Conservation (phyloP, 345 rosid species). For the Linum trigynum region DNA sequence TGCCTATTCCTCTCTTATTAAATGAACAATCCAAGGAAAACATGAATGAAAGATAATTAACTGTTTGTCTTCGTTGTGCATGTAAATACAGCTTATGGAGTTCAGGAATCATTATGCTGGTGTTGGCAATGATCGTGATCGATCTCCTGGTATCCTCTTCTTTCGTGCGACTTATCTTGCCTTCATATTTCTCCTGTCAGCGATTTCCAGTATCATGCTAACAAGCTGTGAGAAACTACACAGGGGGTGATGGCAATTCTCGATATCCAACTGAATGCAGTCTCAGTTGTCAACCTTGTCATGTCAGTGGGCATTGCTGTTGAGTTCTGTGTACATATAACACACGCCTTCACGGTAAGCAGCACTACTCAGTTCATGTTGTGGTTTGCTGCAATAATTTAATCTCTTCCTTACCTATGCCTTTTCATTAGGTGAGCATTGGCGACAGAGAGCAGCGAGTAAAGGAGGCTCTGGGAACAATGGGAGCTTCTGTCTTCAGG, state of each 20-base stretch:
- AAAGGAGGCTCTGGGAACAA: constrained; percentile 71
- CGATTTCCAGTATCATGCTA: constrained; percentile 4
- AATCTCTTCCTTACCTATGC: neutral
- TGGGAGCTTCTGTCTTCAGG: constrained; percentile 99
- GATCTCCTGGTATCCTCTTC: constrained; percentile 66
- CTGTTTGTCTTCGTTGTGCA: constrained; percentile 9
- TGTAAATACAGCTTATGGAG: constrained; percentile 66
- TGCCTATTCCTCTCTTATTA: neutral
- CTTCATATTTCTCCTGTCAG: neutral
- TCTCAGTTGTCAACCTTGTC: constrained; percentile 89
- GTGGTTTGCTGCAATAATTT: neutral
- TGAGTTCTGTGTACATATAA: constrained; percentile 93
- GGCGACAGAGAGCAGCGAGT: constrained; percentile 73
- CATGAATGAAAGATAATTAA: neutral
- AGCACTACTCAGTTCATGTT: constrained; percentile 6
- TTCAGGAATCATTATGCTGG: constrained; percentile 82
- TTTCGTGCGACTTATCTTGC: neutral
- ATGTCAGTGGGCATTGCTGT: constrained; percentile 95
- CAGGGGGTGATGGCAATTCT: constrained; percentile 96
- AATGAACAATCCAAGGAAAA: neutral
- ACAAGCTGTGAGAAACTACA: constrained; percentile 19
- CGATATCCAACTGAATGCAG: constrained; percentile 82
- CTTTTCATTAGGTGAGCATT: constrained; percentile 42
- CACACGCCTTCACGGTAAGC: constrained; percentile 85
- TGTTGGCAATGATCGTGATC: constrained; percentile 71